Percentiles rank a stretch among this genome's conserved stretches.
These are phyloP conservation scores for Crucihimalaya himalaica DNA, from an alignment of 345 rosid genomes.

Conservation along the genomic window DNA sequence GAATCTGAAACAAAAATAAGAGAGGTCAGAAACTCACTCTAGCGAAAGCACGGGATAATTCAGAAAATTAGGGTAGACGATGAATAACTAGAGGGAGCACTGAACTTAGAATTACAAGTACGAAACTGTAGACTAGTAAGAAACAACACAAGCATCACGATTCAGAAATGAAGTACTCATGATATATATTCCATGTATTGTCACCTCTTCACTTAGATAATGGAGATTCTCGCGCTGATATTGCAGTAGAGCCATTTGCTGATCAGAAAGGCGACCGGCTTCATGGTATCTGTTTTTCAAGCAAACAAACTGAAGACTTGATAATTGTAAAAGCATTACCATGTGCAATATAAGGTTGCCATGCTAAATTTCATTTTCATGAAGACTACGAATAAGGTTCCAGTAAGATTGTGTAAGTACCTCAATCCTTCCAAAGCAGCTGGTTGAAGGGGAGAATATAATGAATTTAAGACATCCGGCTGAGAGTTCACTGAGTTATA, in stretches of 20 bases:
- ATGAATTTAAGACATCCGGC: conserved; percentile 91
- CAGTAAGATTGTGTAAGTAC: conserved; percentile 41
- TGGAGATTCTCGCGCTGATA: conserved; percentile 99
- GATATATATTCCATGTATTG: background rate
- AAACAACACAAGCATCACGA: conserved; percentile 16
- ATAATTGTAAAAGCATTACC: background rate
- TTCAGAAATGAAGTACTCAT: conserved; percentile 3
- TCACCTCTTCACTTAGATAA: conserved; percentile 91
- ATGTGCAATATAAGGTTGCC: background rate
- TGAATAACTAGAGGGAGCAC: background rate
- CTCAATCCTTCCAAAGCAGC: conserved; percentile 92
- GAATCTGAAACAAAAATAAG: conserved; percentile 54
- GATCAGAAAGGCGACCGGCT: conserved; percentile 87
- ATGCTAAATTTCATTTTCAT: background rate
- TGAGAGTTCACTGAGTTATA: conserved; percentile 90
- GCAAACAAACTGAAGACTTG: conserved; percentile 14
- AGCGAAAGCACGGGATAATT: background rate
- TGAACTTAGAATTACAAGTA: background rate
- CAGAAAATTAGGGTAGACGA: background rate
- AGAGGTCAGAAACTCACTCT: conserved; percentile 10
- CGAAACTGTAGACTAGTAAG: conserved; percentile 2
- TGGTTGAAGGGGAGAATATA: conserved; percentile 96
- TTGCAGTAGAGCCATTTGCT: conserved; percentile 97
- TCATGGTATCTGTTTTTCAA: conserved; percentile 68
- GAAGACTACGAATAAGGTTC: background rate